Percentiles rank a stretch among this genome's conserved stretches.
Evolutionary conservation across 208 protist genomes (phyloP).

Genomic region (Tritrichomonas musculus): DNA sequence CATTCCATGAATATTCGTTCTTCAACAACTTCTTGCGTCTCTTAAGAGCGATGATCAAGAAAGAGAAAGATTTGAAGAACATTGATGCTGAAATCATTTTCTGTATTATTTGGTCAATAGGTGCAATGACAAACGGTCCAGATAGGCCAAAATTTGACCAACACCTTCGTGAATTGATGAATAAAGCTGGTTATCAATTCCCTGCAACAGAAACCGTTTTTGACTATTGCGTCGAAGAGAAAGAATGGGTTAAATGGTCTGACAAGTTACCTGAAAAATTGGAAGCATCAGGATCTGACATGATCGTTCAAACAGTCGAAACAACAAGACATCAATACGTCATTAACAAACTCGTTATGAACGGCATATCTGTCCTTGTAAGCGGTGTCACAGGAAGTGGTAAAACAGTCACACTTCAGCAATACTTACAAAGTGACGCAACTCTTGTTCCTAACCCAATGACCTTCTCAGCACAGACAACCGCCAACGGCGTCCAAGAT

Average conservation of each 20-base stretch:
- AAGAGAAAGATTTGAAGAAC: neutral
- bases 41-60: neutral
- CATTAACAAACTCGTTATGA: slow-evolving; percentile 71
- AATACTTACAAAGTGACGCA: slow-evolving; percentile 5
- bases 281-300: slow-evolving; percentile 70
- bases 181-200: neutral
- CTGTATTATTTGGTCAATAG: slow-evolving; percentile 85
- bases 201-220: slow-evolving; percentile 32
- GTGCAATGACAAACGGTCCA: slow-evolving; percentile 72
- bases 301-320: slow-evolving; percentile 93
- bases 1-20: slow-evolving; percentile 10
- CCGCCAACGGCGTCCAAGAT: slow-evolving; percentile 80
- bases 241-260: slow-evolving; percentile 21
- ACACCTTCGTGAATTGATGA: neutral
- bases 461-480: slow-evolving; percentile 87
- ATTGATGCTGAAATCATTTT: slow-evolving; percentile 59
- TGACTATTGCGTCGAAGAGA: slow-evolving; percentile 7
- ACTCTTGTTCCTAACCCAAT: slow-evolving; percentile 66
- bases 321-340: slow-evolving; percentile 85
- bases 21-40: slow-evolving; percentile 23
- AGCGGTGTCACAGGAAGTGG: slow-evolving; percentile 92
- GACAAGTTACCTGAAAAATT: slow-evolving; percentile 54
- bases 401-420: slow-evolving; percentile 70
- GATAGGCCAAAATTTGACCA: slow-evolving; percentile 72
- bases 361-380: slow-evolving; percentile 76